phyloP scores from a whole-genome alignment of 106 monocot species.

The Dactylorhiza incarnata region DNA sequence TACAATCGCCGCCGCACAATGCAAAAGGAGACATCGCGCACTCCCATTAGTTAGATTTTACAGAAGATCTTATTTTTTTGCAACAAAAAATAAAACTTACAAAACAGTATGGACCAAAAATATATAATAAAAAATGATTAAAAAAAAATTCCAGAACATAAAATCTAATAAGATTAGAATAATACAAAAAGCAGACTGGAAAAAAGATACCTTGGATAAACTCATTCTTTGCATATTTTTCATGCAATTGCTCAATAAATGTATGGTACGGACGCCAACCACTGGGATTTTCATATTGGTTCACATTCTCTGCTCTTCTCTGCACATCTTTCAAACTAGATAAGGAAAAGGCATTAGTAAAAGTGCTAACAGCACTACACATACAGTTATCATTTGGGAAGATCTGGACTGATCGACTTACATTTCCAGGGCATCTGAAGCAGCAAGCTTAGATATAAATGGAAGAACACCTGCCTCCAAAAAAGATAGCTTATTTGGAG shows the following conservation, averaged over 20 bases:
- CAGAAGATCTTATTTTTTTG: not conserved
- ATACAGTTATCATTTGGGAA: not conserved
- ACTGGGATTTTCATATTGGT: slow-evolving; percentile 69
- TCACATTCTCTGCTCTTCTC: slow-evolving; percentile 60
- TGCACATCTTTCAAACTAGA: slow-evolving; percentile 71
- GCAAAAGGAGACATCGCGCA: too few relatives aligned
- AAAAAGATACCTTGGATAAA: slow-evolving; percentile 44
- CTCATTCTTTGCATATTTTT: slow-evolving; percentile 78
- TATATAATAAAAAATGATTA: not conserved
- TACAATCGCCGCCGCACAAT: too few relatives aligned
- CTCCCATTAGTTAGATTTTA: too few relatives aligned
- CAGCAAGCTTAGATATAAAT: slow-evolving; percentile 69
- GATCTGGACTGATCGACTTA: slow-evolving; percentile 19
- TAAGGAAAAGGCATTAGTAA: slow-evolving; percentile 7
- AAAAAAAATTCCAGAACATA: not conserved
- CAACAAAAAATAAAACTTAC: not conserved
- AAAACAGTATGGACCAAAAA: not conserved
- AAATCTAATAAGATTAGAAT: not conserved
- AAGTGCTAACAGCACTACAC: not conserved
- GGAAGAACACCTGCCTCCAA: slow-evolving; percentile 75
- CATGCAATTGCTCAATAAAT: slow-evolving; percentile 59
- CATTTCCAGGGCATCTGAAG: slow-evolving; percentile 65
- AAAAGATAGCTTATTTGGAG: slow-evolving; percentile 69
- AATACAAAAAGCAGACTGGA: not conserved
- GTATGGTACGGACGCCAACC: slow-evolving; percentile 74